phyloP scores from a whole-genome alignment of 495 filamentous ascomycete species.

The Eremomyces bilateralis region DNA sequence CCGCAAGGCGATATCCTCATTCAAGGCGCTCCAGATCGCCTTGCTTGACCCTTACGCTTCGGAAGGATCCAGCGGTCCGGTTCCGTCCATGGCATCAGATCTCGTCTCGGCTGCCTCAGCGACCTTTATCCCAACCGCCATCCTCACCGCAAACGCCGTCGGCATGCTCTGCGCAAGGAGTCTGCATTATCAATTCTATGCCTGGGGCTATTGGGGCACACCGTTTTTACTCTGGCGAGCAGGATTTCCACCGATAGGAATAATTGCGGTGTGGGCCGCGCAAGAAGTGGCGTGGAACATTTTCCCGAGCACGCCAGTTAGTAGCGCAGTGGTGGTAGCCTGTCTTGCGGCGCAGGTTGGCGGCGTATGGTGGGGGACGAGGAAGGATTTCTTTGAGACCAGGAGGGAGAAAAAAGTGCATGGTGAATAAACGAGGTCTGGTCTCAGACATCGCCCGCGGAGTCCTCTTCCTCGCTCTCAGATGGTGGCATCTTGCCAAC shows the following conservation, averaged over 20 bases:
- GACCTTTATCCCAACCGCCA: constrained; percentile 54
- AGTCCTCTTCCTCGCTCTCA: constrained; percentile 36
- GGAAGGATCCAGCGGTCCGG: constrained; percentile 33
- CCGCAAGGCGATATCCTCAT: too few species aligned
- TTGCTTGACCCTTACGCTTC: constrained; percentile 29
- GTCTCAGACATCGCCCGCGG: constrained; percentile 4
- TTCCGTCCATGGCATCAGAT: too few species aligned
- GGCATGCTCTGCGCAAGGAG: constrained; percentile 80
- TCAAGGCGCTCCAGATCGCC: constrained; percentile 15
- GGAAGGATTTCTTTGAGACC: constrained; percentile 17
- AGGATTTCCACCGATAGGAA: constrained; percentile 47
- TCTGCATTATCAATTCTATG: constrained; percentile 94
- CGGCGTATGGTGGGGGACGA: constrained; percentile 37
- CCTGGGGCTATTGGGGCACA: constrained; percentile 77
- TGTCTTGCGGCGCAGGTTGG: constrained; percentile 43
- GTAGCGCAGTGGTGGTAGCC: constrained; percentile 56
- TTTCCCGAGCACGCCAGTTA: constrained; percentile 69
- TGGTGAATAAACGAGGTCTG: constrained; percentile 6
- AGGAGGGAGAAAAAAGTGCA: too few species aligned
- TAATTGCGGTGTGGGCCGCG: constrained; percentile 51
- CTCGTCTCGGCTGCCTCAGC: too few species aligned
- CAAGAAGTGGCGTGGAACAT: constrained; percentile 98
- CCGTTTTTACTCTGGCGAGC: constrained; percentile 79
- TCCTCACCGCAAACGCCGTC: constrained; percentile 60
- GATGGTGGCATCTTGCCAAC: constrained; percentile 67